A percentile compares a stretch with the other conserved stretches of the same genome.
These are phyloP conservation scores for Pichia gijzeniarum DNA, from an alignment of 805 yeast species.

Conservation along the genomic window DNA sequence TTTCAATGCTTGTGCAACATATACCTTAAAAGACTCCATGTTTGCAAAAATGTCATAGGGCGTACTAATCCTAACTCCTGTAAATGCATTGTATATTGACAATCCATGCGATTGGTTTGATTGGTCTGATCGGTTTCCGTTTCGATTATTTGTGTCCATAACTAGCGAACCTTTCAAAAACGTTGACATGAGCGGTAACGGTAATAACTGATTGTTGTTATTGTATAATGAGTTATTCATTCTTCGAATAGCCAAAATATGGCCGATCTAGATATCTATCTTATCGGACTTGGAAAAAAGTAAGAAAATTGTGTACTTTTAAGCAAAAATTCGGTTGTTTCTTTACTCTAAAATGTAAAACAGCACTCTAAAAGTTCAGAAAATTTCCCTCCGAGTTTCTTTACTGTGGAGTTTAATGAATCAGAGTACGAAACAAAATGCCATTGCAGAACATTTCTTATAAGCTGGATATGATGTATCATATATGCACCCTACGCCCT, in stretches of 20 bases:
- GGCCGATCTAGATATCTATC: neutral
- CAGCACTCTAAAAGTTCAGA: too few species aligned
- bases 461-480: too few species aligned
- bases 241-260: neutral
- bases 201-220: slow-evolving; percentile 6
- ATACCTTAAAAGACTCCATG: slow-evolving; percentile 37
- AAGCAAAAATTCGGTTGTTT: too few species aligned
- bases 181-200: slow-evolving; percentile 24
- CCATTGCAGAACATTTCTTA: too few species aligned
- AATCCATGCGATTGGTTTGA: slow-evolving; percentile 23
- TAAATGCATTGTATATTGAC: slow-evolving; percentile 36
- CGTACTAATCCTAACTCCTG: slow-evolving; percentile 34
- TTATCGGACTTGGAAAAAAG: neutral
- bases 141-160: neutral
- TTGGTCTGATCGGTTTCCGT: slow-evolving; percentile 10
- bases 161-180: slow-evolving; percentile 3
- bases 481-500: too few species aligned
- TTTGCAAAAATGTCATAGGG: slow-evolving; percentile 35
- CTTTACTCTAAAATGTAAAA: too few species aligned
- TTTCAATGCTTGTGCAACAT: slow-evolving; percentile 34
- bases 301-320: too few species aligned
- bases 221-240: slow-evolving; percentile 7
- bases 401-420: too few species aligned
- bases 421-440: too few species aligned
- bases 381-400: too few species aligned